phyloP scores from a whole-genome alignment of 2,329 filamentous ascomycete genomes.

The Hypoxylon sp. region DNA sequence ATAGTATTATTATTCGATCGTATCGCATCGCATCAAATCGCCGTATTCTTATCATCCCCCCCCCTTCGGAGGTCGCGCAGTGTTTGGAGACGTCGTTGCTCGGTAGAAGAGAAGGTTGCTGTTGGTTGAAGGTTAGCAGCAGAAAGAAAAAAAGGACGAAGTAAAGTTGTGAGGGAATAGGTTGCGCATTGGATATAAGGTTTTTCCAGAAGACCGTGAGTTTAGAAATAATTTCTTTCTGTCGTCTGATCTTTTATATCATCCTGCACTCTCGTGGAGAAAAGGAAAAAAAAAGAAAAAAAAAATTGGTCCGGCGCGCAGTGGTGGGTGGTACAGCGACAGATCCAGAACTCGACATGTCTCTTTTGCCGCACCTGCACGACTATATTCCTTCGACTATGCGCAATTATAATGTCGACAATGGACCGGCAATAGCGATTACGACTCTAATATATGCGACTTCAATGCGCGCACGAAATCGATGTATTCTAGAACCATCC shows the following conservation, averaged over 20 bases:
- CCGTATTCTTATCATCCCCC: conserved; percentile 12
- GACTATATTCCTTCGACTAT: conserved; percentile 7
- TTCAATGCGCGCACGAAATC: conserved; percentile 15
- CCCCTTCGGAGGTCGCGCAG: conserved; percentile 42
- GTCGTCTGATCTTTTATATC: conserved; percentile 13
- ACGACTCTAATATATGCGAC: conserved; percentile 6
- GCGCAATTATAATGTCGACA: conserved; percentile 3
- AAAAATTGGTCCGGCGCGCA: conserved; percentile 26
- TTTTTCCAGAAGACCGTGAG: conserved; percentile 20
- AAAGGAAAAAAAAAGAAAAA: no score
- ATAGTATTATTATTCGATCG: conserved; percentile 15
- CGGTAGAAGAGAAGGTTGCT: conserved; percentile 37
- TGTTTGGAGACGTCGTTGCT: conserved; percentile 41
- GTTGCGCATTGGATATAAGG: conserved; percentile 23
- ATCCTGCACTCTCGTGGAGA: conserved; percentile 4
- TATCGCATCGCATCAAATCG: conserved; percentile 29
- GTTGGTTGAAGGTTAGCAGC: conserved; percentile 28
- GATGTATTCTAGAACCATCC: neutral
- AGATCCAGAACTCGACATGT: conserved; percentile 17
- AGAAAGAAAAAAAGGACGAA: conserved; percentile 11
- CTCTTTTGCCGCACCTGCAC: conserved; percentile 19
- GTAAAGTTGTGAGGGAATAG: conserved; percentile 19
- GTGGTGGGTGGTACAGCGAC: conserved; percentile 37
- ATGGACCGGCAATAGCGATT: conserved; percentile 5
- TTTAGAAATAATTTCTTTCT: conserved; percentile 9